Conservation (phyloP, 2,329 filamentous ascomycete species). For the Sporothrix mexicana region DNA sequence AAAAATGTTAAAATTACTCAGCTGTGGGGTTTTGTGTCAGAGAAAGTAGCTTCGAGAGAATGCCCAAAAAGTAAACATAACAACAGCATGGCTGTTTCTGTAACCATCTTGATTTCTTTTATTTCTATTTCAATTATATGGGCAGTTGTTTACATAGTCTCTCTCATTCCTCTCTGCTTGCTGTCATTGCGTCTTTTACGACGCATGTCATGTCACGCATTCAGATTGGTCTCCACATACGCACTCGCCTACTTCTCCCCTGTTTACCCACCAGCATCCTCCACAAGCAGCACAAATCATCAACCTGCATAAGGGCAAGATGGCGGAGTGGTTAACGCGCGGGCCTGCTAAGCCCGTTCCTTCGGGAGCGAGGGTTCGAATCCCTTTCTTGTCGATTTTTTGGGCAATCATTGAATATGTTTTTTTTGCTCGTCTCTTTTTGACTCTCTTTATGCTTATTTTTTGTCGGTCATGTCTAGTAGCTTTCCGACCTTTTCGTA, state of each 20-base stretch:
- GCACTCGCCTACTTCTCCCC: conserved; percentile 3
- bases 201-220: not conserved
- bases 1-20: not conserved
- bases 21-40: too few species aligned
- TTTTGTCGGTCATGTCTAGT: not conserved
- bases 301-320: not conserved
- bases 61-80: too few species aligned
- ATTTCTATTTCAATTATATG: too few species aligned
- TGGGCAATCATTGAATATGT: not conserved
- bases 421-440: not conserved
- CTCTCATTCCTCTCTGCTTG: too few species aligned
- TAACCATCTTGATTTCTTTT: too few species aligned
- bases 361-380: conserved; percentile 23
- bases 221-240: too few species aligned
- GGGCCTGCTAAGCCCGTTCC: conserved; percentile 23
- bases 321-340: conserved; percentile 19
- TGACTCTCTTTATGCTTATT: not conserved
- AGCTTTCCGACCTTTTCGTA: too few species aligned
- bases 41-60: too few species aligned
- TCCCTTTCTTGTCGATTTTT: conserved; percentile 22
- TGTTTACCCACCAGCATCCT: not conserved
- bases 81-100: too few species aligned
- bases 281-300: conserved; percentile 1
- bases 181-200: not conserved
- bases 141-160: too few species aligned